Conservation (phyloP, 768 basidiomycete species). For the Dendrothele bispora region DNA sequence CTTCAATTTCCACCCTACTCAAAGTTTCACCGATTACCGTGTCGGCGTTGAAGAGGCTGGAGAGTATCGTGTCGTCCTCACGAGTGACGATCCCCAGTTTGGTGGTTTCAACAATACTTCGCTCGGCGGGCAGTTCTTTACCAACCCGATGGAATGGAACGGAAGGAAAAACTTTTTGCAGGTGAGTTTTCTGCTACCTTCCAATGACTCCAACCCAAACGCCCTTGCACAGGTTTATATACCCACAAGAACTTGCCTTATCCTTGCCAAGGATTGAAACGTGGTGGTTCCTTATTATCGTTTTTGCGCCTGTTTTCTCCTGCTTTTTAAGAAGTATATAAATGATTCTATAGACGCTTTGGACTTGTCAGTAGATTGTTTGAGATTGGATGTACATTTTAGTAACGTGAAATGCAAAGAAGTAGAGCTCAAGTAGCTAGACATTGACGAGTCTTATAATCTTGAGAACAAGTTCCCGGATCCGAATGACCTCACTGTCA, state of each 20-base stretch:
- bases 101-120: constrained; percentile 88
- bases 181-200: constrained; percentile 39
- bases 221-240: constrained; percentile 59
- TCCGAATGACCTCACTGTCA: too few species aligned
- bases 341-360: too few species aligned
- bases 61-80: constrained; percentile 79
- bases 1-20: constrained; percentile 94
- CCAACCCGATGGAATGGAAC: constrained; percentile 90
- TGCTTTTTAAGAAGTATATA: too few species aligned
- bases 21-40: constrained; percentile 92
- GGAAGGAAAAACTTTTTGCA: constrained; percentile 88
- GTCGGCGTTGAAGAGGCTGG: constrained; percentile 87
- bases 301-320: too few species aligned
- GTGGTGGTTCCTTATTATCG: too few species aligned
- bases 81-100: constrained; percentile 83
- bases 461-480: too few species aligned
- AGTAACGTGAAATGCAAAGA: too few species aligned
- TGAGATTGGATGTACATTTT: too few species aligned
- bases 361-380: too few species aligned
- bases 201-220: not conserved
- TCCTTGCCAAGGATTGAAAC: constrained; percentile 50
- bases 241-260: constrained; percentile 64
- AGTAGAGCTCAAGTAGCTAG: too few species aligned
- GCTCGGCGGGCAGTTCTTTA: constrained; percentile 65
- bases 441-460: too few species aligned